A percentile compares a stretch with the other conserved stretches of the same genome.
These are phyloP conservation scores for Orbilia brochopaga DNA, from an alignment of 2,329 filamentous ascomycete genomes.

Conservation along the genomic window DNA sequence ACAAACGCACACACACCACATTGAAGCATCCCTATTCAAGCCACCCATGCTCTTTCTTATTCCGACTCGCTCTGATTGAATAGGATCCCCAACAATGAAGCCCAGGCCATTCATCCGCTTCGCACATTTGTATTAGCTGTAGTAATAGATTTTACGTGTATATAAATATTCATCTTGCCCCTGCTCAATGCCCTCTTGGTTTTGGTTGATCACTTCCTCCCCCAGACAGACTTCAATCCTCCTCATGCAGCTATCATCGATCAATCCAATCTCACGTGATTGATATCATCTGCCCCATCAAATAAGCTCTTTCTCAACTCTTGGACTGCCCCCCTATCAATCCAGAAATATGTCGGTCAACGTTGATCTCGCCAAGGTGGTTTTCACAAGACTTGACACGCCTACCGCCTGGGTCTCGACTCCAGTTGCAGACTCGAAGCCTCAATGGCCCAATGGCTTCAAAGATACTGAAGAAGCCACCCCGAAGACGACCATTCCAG, in stretches of 20 bases:
- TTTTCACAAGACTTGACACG: slow-evolving; percentile 23
- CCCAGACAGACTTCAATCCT: background rate
- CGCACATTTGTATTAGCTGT: background rate
- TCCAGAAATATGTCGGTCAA: slow-evolving; percentile 5
- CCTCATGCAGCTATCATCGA: background rate
- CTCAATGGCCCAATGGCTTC: background rate
- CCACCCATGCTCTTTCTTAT: background rate
- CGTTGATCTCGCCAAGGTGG: slow-evolving; percentile 17
- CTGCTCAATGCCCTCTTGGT: no score
- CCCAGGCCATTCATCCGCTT: background rate
- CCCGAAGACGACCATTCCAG: background rate
- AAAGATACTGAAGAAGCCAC: background rate
- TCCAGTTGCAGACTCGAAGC: background rate
- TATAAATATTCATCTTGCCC: background rate
- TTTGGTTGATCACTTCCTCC: background rate
- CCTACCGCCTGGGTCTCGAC: slow-evolving; percentile 16
- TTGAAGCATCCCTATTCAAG: background rate
- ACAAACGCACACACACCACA: background rate
- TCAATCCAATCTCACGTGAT: no score
- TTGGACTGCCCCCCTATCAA: background rate
- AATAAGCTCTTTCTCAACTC: background rate
- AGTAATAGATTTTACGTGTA: background rate
- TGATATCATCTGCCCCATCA: no score
- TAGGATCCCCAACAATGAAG: background rate
- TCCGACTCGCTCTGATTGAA: background rate